Evolutionary conservation across 2,329 filamentous ascomycete genomes (phyloP), one percentile per base, ranked within the genome.

Genomic region (Coleophoma crateriformis): DNA sequence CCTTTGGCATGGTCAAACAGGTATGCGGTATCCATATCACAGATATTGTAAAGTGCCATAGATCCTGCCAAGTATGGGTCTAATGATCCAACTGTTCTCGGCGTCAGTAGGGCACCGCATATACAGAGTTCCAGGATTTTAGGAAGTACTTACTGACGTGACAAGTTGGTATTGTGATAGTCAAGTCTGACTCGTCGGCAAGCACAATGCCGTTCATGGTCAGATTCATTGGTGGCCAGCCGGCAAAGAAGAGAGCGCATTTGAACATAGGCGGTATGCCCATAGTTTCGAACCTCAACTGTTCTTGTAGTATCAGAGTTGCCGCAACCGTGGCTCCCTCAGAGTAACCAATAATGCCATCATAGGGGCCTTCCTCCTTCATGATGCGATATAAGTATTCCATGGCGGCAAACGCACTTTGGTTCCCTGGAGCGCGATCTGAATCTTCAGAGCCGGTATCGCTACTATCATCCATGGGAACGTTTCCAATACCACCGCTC

Each of bases 1-100:
- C 82, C 82, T 58, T 83, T 84, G 2, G 78, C 81, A 50, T 83
- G 81, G 53, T 86, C 82, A 53, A 85, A 85, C 10, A 85, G 71
- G 35, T 74, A 72, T 0, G 81, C 81, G 2, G 69, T 77, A 48
- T 84, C 80, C 2, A 74, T 74, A 46, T 85, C 78, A 53, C 81
- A 86, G n/a, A 83, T 72, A 53, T 82, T 82, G 67, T 78, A 85
- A 2, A 85, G 71, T 0, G 81, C 79, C 64, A 84, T 72, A 8
- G 79, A 80, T 0, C 81, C 81, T 37, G 81, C 72, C 3, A 84
- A 71, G 54, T 84, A 85, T 0, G 82, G 82, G 55, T 86, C 82
- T 47, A 74, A 62, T 6, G 75, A 78, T 12, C 77, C 77, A 46
- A 81, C 75, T 52, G n/a, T 1, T 13, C 8, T 13, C 7, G 42